Conservation (phyloP, 768 basidiomycete species). For the Lactarius hengduanensis region DNA sequence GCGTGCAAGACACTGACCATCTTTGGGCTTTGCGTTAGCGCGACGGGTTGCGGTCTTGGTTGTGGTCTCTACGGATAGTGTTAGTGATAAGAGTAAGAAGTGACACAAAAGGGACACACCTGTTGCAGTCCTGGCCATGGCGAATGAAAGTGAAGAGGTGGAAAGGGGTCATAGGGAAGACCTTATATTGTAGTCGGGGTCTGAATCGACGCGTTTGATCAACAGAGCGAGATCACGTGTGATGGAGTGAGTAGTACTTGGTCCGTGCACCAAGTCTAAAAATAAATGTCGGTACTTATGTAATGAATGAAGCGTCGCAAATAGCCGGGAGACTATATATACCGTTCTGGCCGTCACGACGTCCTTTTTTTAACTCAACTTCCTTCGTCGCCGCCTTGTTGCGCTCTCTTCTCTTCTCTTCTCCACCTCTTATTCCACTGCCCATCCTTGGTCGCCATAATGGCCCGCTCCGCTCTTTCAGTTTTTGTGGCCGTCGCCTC, state of each 20-base stretch:
- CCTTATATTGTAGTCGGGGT: conserved; percentile 28
- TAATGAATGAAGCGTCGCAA: conserved; percentile 2
- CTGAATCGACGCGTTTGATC: conserved; percentile 30
- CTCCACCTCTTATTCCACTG: conserved; percentile 17
- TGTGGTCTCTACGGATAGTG: conserved; percentile 42
- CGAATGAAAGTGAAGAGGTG: conserved; percentile 15
- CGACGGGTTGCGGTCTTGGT: conserved; percentile 58
- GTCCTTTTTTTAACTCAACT: conserved; percentile 2
- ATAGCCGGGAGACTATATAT: conserved; percentile 29
- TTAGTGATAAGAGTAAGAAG: neutral
- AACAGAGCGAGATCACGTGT: conserved; percentile 26
- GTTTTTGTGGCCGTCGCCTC: conserved; percentile 36
- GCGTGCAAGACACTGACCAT: conserved; percentile 30
- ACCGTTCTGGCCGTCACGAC: conserved; percentile 14
- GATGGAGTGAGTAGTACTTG: neutral
- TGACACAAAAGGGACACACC: conserved; percentile 37
- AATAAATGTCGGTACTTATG: neutral
- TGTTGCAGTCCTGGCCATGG: conserved; percentile 54
- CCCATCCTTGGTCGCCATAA: conserved; percentile 28
- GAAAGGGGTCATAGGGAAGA: conserved; percentile 1
- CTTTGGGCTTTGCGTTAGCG: conserved; percentile 44
- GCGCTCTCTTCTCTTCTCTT: conserved; percentile 16
- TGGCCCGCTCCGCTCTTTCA: conserved; percentile 40
- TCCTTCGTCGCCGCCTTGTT: neutral
- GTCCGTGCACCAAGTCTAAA: conserved; percentile 15